A percentile compares a stretch with the other conserved stretches of the same genome.
Evolutionary conservation across 257 asterid species (phyloP).

Genomic region (Petrea volubilis): DNA sequence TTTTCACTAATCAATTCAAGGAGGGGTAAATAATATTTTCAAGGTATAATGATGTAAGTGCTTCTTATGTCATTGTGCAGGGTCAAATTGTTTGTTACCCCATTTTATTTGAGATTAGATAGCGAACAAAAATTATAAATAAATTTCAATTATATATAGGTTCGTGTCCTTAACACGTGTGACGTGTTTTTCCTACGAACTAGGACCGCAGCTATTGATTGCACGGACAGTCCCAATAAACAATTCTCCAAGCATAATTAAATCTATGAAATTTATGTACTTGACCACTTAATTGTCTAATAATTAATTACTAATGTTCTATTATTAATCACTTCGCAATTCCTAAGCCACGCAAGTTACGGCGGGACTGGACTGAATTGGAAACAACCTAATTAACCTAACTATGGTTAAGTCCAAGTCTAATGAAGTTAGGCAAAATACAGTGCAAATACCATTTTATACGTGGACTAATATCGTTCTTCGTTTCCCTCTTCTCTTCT

Average conservation of each 20-base stretch:
- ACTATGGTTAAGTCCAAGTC: slow-evolving; percentile 25
- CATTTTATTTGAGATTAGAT: no score
- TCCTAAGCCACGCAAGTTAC: background rate
- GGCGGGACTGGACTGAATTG: background rate
- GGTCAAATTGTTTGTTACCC: no score
- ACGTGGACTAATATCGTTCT: slow-evolving; percentile 7
- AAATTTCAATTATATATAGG: no score
- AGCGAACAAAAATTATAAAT: no score
- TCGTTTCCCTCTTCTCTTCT: background rate
- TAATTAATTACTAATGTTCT: background rate
- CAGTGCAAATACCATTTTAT: slow-evolving; percentile 12
- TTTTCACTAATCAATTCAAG: no score
- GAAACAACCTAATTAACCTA: slow-evolving; percentile 13
- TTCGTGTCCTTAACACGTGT: no score
- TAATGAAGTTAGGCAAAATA: slow-evolving; percentile 28
- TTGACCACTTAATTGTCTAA: no score
- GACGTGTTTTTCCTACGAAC: background rate
- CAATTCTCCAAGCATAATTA: no score
- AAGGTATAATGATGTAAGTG: no score
- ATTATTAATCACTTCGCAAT: background rate
- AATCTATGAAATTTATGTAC: no score
- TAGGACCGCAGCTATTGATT: background rate
- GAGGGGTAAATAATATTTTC: no score
- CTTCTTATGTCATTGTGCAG: no score
- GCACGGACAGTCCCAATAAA: background rate